Conservation (phyloP, 306 rosid genomes). For the Lathyrus aphaca region DNA sequence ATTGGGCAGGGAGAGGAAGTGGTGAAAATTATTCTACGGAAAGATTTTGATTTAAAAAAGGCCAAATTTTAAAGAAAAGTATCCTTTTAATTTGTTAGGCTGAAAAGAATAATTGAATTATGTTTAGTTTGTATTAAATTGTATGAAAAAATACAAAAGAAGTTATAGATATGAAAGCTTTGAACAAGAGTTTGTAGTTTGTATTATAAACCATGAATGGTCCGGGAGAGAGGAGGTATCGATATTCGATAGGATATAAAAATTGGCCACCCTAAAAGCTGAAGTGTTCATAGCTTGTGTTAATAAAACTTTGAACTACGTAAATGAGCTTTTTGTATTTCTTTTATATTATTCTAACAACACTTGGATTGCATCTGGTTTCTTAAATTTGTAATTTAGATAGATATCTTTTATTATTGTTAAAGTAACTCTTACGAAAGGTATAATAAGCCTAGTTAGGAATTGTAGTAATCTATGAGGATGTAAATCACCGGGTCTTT, state of each 20-base stretch:
- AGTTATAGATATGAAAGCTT: not conserved
- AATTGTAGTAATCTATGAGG: not conserved
- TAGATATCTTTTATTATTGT: not conserved
- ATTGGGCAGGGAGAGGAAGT: not conserved
- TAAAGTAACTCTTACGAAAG: not conserved
- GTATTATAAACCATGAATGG: not conserved
- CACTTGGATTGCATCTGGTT: slow-evolving; percentile 3
- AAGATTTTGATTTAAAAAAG: not conserved
- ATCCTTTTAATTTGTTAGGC: not conserved
- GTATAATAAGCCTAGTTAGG: not conserved
- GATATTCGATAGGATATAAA: not conserved
- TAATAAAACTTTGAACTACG: not conserved
- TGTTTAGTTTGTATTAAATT: not conserved
- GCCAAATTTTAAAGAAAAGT: not conserved
- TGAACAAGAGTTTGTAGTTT: not conserved
- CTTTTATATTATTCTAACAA: not conserved
- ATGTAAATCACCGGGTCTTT: not conserved
- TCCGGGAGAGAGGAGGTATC: not conserved
- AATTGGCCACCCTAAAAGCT: not conserved
- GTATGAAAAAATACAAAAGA: not conserved
- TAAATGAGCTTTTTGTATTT: slow-evolving; percentile 5
- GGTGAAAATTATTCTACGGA: slow-evolving; percentile 4
- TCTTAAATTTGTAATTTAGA: not conserved
- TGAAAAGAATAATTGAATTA: not conserved
- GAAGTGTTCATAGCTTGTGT: not conserved